These are phyloP conservation scores for Cronartium quercuum DNA, from an alignment of 1,284 basidiomycete species.

Conservation along the genomic window DNA sequence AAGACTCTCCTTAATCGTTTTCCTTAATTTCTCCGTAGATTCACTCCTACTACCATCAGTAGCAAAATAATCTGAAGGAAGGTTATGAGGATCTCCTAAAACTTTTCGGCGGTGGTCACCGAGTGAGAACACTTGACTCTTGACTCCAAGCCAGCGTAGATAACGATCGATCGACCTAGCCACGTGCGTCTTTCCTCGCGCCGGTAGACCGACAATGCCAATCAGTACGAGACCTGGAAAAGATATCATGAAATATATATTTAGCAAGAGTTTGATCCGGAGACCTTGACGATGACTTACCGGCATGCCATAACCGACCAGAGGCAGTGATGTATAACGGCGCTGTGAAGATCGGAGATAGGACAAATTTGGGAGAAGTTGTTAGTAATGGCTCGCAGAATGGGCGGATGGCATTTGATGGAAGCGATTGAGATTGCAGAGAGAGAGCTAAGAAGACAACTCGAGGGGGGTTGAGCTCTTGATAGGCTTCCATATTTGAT, in stretches of 20 bases:
- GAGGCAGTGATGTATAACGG: constrained; percentile 50
- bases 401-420: no score
- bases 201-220: constrained; percentile 79
- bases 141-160: constrained; percentile 94
- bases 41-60: constrained; percentile 55
- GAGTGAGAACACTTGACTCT: constrained; percentile 84
- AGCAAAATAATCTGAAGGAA: constrained; percentile 77
- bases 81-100: constrained; percentile 78
- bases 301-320: constrained; percentile 79
- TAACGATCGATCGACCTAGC: constrained; percentile 92
- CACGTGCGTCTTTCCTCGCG: constrained; percentile 87
- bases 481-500: no score
- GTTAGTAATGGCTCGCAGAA: no score
- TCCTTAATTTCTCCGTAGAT: constrained; percentile 65
- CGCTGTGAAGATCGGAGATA: constrained; percentile 33
- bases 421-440: no score
- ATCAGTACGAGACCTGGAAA: constrained; percentile 67
- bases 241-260: not conserved
- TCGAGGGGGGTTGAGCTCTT: no score
- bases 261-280: not conserved
- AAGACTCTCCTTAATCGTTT: constrained; percentile 68
- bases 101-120: constrained; percentile 90
- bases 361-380: no score
- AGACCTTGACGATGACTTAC: constrained; percentile 48
- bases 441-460: no score